Evolutionary conservation across 2,329 filamentous ascomycete species (phyloP).

Genomic region (Leptodontidium sp.): DNA sequence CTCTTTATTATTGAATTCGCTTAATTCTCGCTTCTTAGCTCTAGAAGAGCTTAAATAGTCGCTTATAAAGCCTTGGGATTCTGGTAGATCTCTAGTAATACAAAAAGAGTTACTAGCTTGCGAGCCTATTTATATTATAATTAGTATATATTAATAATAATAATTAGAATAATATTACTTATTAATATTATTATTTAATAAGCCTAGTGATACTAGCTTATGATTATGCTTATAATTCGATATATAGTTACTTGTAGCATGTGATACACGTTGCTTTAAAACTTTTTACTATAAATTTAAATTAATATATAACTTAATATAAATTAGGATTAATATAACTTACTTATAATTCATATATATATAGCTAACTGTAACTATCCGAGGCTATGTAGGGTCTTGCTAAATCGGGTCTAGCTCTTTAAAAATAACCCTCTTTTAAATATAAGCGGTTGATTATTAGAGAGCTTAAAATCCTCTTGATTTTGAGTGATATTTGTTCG

Average conservation of each 20-base stretch:
- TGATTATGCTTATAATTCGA: not conserved
- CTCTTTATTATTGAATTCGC: no score
- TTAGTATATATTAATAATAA: not conserved
- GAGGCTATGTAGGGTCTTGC: no score
- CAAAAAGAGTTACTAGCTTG: not conserved
- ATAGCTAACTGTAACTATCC: not conserved
- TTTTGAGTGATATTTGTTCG: no score
- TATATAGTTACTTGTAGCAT: not conserved
- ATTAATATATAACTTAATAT: not conserved
- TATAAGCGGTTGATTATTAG: no score
- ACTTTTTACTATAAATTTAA: slow-evolving; percentile 1
- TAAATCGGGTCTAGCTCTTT: no score
- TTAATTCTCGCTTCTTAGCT: no score
- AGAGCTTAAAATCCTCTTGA: no score
- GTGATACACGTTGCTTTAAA: slow-evolving; percentile 1
- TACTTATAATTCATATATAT: slow-evolving; percentile 2
- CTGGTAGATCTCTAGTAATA: slow-evolving; percentile 7
- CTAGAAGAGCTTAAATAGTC: not conserved
- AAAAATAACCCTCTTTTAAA: no score
- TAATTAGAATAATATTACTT: not conserved
- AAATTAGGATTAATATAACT: slow-evolving; percentile 3
- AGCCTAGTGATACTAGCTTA: not conserved
- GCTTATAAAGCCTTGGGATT: not conserved
- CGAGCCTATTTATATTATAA: not conserved
- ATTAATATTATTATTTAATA: not conserved